Conservation (phyloP, 768 basidiomycete genomes). For the Amanita rubescens region DNA sequence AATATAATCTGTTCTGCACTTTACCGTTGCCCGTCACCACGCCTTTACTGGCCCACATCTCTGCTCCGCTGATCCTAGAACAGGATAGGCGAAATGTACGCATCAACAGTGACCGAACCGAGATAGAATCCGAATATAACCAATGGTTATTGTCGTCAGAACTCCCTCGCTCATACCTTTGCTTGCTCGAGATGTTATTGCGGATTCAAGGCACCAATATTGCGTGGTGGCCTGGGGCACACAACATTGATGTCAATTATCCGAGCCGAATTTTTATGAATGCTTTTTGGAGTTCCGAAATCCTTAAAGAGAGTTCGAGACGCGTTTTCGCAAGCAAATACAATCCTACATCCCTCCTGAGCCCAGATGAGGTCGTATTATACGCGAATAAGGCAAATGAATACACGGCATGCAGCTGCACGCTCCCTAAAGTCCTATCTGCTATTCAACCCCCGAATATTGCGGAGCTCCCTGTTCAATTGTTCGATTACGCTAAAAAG, state of each 20-base stretch:
- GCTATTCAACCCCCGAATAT: slow-evolving; percentile 15
- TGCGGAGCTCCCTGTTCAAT: slow-evolving; percentile 14
- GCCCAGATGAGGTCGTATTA: slow-evolving; percentile 18
- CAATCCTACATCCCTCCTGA: slow-evolving; percentile 8
- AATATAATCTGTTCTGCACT: slow-evolving; percentile 32
- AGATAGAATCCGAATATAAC: slow-evolving; percentile 31
- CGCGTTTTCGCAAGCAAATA: slow-evolving; percentile 21
- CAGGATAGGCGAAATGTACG: slow-evolving; percentile 38
- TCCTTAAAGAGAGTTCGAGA: slow-evolving; percentile 17
- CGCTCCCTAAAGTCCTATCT: slow-evolving; percentile 16
- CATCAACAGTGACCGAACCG: slow-evolving; percentile 26
- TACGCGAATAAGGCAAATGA: slow-evolving; percentile 14
- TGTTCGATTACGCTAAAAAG: slow-evolving; percentile 13
- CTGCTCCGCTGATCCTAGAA: slow-evolving; percentile 39
- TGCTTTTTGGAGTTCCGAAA: slow-evolving; percentile 22
- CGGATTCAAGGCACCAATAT: slow-evolving; percentile 9
- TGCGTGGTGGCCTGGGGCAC: slow-evolving; percentile 38
- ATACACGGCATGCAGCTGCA: slow-evolving; percentile 6
- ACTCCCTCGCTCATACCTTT: slow-evolving; percentile 31
- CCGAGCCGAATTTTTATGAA: slow-evolving; percentile 16
- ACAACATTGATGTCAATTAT: slow-evolving; percentile 9
- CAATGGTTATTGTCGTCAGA: slow-evolving; percentile 31
- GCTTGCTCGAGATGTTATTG: slow-evolving; percentile 24
- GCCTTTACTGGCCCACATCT: slow-evolving; percentile 37
- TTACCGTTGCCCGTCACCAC: slow-evolving; percentile 34